Base-by-base conservation (phyloP, 1,284 basidiomycete genomes). In the Spongispora temasekensis region DNA sequence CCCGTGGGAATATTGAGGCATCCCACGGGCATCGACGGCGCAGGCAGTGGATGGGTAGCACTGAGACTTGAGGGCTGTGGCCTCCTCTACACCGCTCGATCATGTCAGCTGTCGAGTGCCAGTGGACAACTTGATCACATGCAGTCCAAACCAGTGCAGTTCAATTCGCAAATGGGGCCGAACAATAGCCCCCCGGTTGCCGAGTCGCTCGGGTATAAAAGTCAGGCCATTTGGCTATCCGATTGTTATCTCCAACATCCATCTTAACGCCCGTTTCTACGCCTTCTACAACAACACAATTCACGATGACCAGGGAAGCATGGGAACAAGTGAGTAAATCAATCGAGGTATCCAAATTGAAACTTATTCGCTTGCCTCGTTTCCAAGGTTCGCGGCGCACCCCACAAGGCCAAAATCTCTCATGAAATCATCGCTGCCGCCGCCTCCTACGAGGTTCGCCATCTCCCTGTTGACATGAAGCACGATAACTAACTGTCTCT, bases 361-460 rank as follows among this genome's bases (percentile, higher is more conserved):
- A n/a, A n/a, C n/a, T 51, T 21, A 15, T 23, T 31, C n/a, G 31
- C n/a, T 7, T 23, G 28, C 15, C n/a, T 51, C 30, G 30, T 51
- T 51, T 28, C 10, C 3, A 25, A 51, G 50, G 50, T 51, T 28
- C 4, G n/a, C 5, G 31, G 31, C 12, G n/a, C 50, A 15, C 50
- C 8, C 15, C 50, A 51, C 50, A 31, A 74, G 63, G 70, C 71
- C 9, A 57, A 64, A 31, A 70, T 73, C 58, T 63, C 71, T 1
- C 74, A 73, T 54, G 64, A 73, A 21, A 1, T 74, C 15, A 62
- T 73, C 17, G 71, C 73, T 8, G 71, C 61, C 4, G 74, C 71
- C 2, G 71, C 74, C 2, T 35, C 71, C 37, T 73, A 60, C 37
- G 68, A 62, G 64, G 71, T 74, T 4, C 23, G 57, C 7, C 25